Evolutionary conservation across 345 rosid genomes (phyloP), one percentile per base, ranked within the genome.

Genomic region (Ailanthus altissimus): DNA sequence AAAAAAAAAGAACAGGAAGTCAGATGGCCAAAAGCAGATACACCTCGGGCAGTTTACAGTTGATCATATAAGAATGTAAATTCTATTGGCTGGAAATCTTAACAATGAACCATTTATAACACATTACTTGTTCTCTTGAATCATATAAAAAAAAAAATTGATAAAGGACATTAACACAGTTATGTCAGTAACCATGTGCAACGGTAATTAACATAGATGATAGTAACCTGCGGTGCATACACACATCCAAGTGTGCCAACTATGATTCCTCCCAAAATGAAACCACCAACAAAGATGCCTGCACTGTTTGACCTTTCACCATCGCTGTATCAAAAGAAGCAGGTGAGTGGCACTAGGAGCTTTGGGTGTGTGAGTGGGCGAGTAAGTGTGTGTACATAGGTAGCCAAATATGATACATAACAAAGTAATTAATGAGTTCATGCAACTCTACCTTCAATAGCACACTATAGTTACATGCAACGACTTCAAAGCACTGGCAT

Each of bases 231-330:
- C 59, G 99, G 97, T 23, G 99, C 98, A 69, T 86, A 95, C 40
- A 93, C 98, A 83, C 98, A 92, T 76, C 99, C 99, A 72, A 95
- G 97, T 56, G 99, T 87, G 56, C 97, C 99, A 46, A 92, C 91
- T 75, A 93, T 80, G 36, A 93, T 85, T 80, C 97, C 98, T 42
- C 99, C 98, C 84, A 93, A 82, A 75, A 95, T 89, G 81, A 95
- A 95, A 59, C 96, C 98, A 76, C 99, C 98, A 51, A 93, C 91
- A 80, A 95, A 95, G 73, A 86, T 64, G 79, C 88, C 81, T 1
- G 91, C 83, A 78, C 83, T 83, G 81, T 88, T 83, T 74, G 93
- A 54, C 81, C 87, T 81, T 74, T 86, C 90, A 64, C 86, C 89
- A 85, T 92, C 90, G 72, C 99, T 95, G 85, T 57, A 81, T 59